Percentiles rank a stretch among this genome's conserved stretches.
phyloP scores from a whole-genome alignment of 192 early-diverging fungal genomes.

The Cetraspora pellucida region DNA sequence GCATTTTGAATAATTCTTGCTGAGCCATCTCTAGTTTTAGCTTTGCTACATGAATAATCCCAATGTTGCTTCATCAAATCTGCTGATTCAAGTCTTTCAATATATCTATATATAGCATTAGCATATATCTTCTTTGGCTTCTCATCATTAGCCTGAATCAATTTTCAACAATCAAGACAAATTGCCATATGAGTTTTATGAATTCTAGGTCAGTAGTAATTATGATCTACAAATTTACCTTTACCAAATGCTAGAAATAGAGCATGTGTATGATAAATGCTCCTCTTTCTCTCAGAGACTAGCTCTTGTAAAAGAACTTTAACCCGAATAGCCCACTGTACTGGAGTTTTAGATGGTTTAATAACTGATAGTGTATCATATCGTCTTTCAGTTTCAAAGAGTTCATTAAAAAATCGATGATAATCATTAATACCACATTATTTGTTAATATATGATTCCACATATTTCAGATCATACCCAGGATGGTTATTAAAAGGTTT shows the following conservation, averaged over 20 bases:
- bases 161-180: constrained; percentile 7
- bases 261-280: too few species aligned
- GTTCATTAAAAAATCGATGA: too few species aligned
- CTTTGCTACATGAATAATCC: not conserved
- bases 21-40: constrained; percentile 5
- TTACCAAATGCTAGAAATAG: too few species aligned
- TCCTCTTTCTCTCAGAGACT: too few species aligned
- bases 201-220: constrained; percentile 21
- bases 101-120: not conserved
- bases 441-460: not conserved
- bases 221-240: constrained; percentile 15
- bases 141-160: constrained; percentile 3
- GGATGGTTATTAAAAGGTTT: too few species aligned
- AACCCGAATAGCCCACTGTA: not conserved
- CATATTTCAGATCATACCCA: constrained; percentile 6
- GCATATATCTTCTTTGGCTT: not conserved
- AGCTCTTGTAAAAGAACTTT: too few species aligned
- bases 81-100: not conserved
- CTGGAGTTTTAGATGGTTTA: too few species aligned
- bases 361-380: too few species aligned
- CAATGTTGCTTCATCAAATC: constrained; percentile 10
- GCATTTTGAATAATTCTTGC: constrained; percentile 26
- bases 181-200: not conserved
- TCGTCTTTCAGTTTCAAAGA: constrained; percentile 12
- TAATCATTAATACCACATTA: not conserved